These are phyloP conservation scores for Eucalyptus cladocalyx DNA, from an alignment of 345 rosid genomes.

Conservation along the genomic window DNA sequence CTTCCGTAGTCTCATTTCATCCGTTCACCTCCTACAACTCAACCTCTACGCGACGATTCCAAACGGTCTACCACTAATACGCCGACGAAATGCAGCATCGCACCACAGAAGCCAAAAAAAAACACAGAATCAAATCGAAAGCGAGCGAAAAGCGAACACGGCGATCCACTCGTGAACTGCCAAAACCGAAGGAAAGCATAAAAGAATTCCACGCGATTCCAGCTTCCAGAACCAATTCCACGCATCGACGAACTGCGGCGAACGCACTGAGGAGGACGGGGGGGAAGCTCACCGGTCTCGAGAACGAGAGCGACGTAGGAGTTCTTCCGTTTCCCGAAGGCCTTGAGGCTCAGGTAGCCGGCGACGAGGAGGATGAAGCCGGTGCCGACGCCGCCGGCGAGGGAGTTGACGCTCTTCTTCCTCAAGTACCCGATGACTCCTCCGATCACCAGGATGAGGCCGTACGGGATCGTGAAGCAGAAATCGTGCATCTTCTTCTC, in stretches of 20 bases:
- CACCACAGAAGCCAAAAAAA: not conserved
- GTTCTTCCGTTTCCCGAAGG: constrained; percentile 63
- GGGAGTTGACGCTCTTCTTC: constrained; percentile 71
- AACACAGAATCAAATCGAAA: not conserved
- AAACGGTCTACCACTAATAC: not conserved
- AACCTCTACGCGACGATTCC: not conserved
- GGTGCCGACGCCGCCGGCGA: constrained; percentile 73
- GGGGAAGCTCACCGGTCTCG: constrained; percentile 44
- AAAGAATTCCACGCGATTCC: not conserved
- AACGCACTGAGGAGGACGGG: not conserved
- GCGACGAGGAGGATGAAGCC: constrained; percentile 78
- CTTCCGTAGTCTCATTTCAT: not conserved
- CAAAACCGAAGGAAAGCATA: not conserved
- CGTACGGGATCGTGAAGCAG: constrained; percentile 97
- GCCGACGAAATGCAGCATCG: not conserved
- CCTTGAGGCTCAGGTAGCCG: constrained; percentile 76
- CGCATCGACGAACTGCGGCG: not conserved
- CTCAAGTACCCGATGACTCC: constrained; percentile 65
- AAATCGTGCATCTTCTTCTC: constrained; percentile 74
- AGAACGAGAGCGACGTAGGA: constrained; percentile 51
- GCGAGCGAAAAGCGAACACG: not conserved
- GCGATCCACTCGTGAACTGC: not conserved
- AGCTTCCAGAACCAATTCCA: not conserved
- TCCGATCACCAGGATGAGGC: constrained; percentile 69
- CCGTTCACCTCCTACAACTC: not conserved